Percentiles rank a stretch among this genome's conserved stretches.
These are phyloP conservation scores for Protomyces pachydermus DNA, from an alignment of 1,139 yeast genomes.

Conservation along the genomic window DNA sequence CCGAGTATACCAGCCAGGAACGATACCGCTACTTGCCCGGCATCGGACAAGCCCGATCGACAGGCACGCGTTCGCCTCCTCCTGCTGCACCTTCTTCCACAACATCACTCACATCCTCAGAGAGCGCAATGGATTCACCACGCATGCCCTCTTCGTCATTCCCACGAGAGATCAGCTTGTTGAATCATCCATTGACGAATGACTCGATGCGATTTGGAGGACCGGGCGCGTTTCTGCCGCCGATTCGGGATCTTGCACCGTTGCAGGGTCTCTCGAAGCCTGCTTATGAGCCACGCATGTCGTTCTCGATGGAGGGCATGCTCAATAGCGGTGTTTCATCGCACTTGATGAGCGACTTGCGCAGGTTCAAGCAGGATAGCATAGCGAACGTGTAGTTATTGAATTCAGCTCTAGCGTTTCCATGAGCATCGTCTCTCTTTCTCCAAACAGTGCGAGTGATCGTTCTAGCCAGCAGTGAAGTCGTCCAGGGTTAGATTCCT, in stretches of 20 bases:
- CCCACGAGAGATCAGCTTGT: background rate
- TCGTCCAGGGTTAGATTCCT: background rate
- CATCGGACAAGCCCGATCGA: background rate
- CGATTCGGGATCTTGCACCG: background rate
- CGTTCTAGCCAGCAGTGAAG: background rate
- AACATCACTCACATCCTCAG: background rate
- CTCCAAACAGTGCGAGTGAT: too few species aligned
- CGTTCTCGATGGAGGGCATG: background rate
- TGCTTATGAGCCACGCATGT: background rate
- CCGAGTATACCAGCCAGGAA: background rate
- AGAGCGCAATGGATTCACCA: background rate
- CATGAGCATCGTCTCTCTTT: too few species aligned
- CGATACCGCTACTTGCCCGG: background rate
- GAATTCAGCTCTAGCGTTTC: background rate
- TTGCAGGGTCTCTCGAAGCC: background rate
- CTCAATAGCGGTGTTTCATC: background rate
- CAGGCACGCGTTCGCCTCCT: background rate
- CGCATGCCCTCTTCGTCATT: background rate
- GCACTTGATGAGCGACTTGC: background rate
- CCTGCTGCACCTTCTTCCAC: background rate
- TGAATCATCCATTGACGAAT: background rate
- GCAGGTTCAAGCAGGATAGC: background rate
- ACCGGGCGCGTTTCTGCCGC: background rate
- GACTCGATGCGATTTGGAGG: background rate
- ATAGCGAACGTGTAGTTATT: background rate